Evolutionary conservation across 1,284 basidiomycete species (phyloP).

Genomic region (Cryptococcus floricola): DNA sequence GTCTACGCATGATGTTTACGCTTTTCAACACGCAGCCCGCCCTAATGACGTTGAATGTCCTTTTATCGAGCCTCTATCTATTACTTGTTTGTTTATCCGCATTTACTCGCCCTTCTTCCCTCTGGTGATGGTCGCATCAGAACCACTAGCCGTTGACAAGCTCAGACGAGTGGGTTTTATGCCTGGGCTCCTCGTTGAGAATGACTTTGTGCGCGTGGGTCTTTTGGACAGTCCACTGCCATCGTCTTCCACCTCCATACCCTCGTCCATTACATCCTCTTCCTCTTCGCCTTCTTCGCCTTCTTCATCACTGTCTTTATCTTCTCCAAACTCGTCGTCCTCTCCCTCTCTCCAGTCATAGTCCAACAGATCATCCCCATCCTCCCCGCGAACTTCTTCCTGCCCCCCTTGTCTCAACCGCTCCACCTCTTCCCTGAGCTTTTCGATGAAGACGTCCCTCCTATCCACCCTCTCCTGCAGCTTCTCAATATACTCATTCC

Average conservation of each 20-base stretch:
- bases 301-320: neutral
- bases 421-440: slow-evolving; percentile 64
- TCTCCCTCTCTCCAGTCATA: slow-evolving; percentile 28
- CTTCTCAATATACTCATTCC: slow-evolving; percentile 78
- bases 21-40: neutral
- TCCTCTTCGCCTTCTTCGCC: slow-evolving; percentile 6
- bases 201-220: neutral
- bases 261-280: slow-evolving; percentile 5
- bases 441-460: slow-evolving; percentile 73
- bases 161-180: neutral
- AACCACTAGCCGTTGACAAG: neutral
- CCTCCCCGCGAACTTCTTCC: slow-evolving; percentile 23
- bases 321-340: slow-evolving; percentile 23
- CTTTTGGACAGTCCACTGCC: neutral
- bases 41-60: no score
- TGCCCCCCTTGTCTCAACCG: slow-evolving; percentile 55
- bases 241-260: slow-evolving; percentile 4
- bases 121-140: neutral
- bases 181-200: neutral
- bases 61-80: no score
- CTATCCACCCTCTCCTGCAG: slow-evolving; percentile 74
- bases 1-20: neutral
- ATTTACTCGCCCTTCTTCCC: neutral
- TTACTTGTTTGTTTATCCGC: neutral
- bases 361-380: slow-evolving; percentile 28